A percentile compares a stretch with the other conserved stretches of the same genome.
Evolutionary conservation across 345 rosid genomes (phyloP).

Genomic region (Corchorus olitorius): DNA sequence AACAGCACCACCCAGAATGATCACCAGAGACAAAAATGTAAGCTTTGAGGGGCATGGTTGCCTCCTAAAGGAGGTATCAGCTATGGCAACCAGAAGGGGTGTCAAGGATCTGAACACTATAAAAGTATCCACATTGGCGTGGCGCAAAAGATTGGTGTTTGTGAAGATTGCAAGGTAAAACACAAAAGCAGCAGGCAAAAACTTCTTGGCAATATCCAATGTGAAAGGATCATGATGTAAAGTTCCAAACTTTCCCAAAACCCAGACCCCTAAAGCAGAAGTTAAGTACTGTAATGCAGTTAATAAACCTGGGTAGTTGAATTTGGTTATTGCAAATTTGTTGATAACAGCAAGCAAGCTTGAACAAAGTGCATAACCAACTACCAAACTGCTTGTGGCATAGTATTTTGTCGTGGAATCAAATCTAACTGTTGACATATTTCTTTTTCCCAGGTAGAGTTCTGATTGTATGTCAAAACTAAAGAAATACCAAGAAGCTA

Average conservation of each 20-base stretch:
- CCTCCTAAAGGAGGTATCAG: constrained; percentile 77
- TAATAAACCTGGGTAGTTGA: constrained; percentile 86
- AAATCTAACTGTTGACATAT: constrained; percentile 46
- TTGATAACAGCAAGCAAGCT: constrained; percentile 97
- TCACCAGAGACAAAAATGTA: constrained; percentile 60
- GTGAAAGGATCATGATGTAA: constrained; percentile 85
- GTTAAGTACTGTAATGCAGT: constrained; percentile 89
- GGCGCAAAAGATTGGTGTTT: constrained; percentile 93
- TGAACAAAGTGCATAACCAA: constrained; percentile 96
- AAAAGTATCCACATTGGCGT: constrained; percentile 95
- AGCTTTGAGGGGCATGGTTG: constrained; percentile 86
- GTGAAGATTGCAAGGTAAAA: constrained; percentile 96
- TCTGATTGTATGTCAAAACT: neutral
- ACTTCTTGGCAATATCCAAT: constrained; percentile 84
- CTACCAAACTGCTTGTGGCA: constrained; percentile 78
- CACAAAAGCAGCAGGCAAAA: constrained; percentile 88
- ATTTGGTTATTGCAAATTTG: constrained; percentile 88
- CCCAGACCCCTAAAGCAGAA: constrained; percentile 80
- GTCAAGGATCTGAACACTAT: constrained; percentile 93
- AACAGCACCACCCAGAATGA: constrained; percentile 85
- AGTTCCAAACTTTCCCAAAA: constrained; percentile 75
- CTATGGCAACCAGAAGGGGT: constrained; percentile 90
- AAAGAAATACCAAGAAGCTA: neutral
- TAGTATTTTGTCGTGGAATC: constrained; percentile 48
- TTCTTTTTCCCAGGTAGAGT: neutral